These are phyloP conservation scores for Podospora appendiculata DNA, from an alignment of 495 filamentous ascomycete species.

Conservation along the genomic window DNA sequence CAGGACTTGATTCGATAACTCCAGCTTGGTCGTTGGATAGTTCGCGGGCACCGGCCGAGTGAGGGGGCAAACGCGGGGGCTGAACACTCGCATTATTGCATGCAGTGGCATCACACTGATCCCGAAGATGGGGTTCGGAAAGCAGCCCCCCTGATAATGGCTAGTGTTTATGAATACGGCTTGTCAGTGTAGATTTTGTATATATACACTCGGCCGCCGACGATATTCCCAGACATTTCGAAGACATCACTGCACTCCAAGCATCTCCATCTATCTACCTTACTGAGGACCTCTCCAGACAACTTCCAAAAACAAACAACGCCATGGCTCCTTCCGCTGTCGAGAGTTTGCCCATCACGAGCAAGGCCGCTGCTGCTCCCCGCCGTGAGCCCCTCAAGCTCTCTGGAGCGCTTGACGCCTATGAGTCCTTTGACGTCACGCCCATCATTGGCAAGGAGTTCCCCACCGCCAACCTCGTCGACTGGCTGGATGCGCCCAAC, in stretches of 20 bases:
- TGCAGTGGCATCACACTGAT: too few species aligned
- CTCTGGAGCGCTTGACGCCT: slow-evolving; percentile 47
- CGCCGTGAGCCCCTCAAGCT: slow-evolving; percentile 39
- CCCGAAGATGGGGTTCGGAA: too few species aligned
- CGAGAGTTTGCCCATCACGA: slow-evolving; percentile 8
- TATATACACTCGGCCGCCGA: neutral
- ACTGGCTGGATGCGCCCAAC: slow-evolving; percentile 56
- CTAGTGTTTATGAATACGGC: neutral
- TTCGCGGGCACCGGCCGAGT: too few species aligned
- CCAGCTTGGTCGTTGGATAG: too few species aligned
- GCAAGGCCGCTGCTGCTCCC: slow-evolving; percentile 39
- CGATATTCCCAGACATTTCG: neutral
- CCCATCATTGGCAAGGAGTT: slow-evolving; percentile 65
- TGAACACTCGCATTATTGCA: too few species aligned
- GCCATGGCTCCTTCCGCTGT: slow-evolving; percentile 27
- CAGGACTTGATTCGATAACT: too few species aligned
- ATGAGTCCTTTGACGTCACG: slow-evolving; percentile 57
- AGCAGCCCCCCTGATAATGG: neutral
- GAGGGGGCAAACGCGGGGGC: too few species aligned
- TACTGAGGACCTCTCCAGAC: neutral
- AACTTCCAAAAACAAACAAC: neutral
- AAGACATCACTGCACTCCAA: neutral
- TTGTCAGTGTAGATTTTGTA: neutral
- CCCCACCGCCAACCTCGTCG: slow-evolving; percentile 49
- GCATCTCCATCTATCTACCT: neutral